Conservation (phyloP, 495 filamentous ascomycete species). For the Hypoxylon lienhwacheense region DNA sequence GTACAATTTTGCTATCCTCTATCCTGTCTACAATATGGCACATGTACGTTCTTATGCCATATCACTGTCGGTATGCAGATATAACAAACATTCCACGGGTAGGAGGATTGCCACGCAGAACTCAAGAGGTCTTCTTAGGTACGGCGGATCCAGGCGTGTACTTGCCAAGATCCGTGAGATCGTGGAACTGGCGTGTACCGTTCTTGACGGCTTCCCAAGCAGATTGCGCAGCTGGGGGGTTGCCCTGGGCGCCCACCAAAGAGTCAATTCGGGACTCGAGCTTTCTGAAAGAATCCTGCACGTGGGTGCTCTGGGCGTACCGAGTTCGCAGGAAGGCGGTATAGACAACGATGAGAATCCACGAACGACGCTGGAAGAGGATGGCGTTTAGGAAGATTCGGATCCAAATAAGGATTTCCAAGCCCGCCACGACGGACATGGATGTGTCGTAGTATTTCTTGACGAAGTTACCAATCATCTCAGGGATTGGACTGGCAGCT, state of each 20-base stretch:
- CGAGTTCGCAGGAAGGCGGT: slow-evolving; percentile 89
- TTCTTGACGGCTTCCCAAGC: slow-evolving; percentile 84
- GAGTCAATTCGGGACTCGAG: slow-evolving; percentile 76
- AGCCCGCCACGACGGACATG: slow-evolving; percentile 76
- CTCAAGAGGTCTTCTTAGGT: slow-evolving; percentile 55
- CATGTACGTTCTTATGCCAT: slow-evolving; percentile 15
- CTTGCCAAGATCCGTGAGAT: slow-evolving; percentile 73
- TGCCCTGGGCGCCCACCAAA: slow-evolving; percentile 79
- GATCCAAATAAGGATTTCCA: slow-evolving; percentile 80
- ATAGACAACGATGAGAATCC: slow-evolving; percentile 84
- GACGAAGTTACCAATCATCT: slow-evolving; percentile 87
- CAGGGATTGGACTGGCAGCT: slow-evolving; percentile 67
- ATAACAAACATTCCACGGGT: slow-evolving; percentile 5
- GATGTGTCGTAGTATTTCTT: slow-evolving; percentile 95
- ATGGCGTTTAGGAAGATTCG: slow-evolving; percentile 77
- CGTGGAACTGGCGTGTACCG: slow-evolving; percentile 68
- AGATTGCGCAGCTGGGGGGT: slow-evolving; percentile 79
- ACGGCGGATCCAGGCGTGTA: slow-evolving; percentile 61
- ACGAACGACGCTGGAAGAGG: slow-evolving; percentile 84
- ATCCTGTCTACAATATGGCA: slow-evolving; percentile 8
- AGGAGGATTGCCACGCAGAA: neutral
- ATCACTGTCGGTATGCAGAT: slow-evolving; percentile 26
- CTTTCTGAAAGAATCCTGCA: slow-evolving; percentile 75
- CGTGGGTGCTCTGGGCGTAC: slow-evolving; percentile 87
- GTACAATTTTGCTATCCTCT: slow-evolving; percentile 3